A percentile compares a stretch with the other conserved stretches of the same genome.
Conservation (phyloP, 2,329 filamentous ascomycete species). For the Aspergillus proliferans region DNA sequence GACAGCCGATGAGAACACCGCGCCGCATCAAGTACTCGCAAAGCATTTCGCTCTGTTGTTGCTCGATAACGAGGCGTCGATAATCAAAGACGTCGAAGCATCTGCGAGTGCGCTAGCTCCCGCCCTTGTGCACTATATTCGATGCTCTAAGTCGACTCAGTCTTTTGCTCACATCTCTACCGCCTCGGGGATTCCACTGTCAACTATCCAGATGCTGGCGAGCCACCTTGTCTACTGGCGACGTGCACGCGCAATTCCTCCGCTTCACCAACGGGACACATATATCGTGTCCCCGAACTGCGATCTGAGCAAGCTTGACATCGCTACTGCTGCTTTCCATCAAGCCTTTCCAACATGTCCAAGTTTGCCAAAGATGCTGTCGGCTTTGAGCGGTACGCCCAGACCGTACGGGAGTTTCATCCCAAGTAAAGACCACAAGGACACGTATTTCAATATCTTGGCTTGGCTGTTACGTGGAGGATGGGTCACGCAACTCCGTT, state of each 20-base stretch:
- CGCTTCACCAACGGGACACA: constrained; percentile 79
- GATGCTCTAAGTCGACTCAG: constrained; percentile 55
- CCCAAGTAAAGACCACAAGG: constrained; percentile 79
- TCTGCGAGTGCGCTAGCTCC: constrained; percentile 70
- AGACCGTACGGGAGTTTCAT: constrained; percentile 77
- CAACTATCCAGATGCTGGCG: constrained; percentile 78
- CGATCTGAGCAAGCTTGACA: constrained; percentile 63
- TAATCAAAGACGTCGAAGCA: constrained; percentile 62
- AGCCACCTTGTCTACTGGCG: constrained; percentile 96
- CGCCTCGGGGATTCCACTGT: constrained; percentile 59
- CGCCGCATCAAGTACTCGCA: constrained; percentile 57
- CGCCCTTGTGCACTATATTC: constrained; percentile 68
- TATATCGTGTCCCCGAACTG: constrained; percentile 92
- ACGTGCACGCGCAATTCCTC: constrained; percentile 82
- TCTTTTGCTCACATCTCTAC: constrained; percentile 66
- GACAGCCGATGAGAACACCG: constrained; percentile 51
- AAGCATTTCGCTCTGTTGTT: constrained; percentile 83
- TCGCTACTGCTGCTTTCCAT: constrained; percentile 66
- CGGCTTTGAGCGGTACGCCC: constrained; percentile 70
- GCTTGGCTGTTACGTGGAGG: constrained; percentile 89
- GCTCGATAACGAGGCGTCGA: constrained; percentile 72
- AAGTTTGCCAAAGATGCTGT: constrained; percentile 78
- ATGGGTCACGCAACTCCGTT: constrained; percentile 89
- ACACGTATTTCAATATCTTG: constrained; percentile 81
- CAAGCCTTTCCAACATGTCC: constrained; percentile 76